Percentiles rank a stretch among this genome's conserved stretches.
These are phyloP conservation scores for Beauveria australis DNA, from an alignment of 2,329 filamentous ascomycete genomes.

Conservation along the genomic window DNA sequence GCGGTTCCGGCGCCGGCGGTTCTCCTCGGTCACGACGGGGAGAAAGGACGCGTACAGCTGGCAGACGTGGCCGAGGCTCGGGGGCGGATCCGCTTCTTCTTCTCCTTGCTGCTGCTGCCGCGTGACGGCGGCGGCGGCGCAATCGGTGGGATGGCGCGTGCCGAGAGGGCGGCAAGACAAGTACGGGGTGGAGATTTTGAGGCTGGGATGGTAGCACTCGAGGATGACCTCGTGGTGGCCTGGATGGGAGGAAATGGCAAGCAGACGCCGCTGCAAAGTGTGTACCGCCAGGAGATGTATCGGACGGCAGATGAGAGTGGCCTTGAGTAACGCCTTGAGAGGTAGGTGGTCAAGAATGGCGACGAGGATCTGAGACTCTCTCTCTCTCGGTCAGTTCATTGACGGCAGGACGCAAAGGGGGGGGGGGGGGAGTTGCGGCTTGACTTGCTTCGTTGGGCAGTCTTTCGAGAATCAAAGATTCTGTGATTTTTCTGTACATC, in stretches of 20 bases:
- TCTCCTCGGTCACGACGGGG: conserved; percentile 51
- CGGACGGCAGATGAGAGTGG: background rate
- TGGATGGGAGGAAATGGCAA: conserved; percentile 41
- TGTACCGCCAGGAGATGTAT: background rate
- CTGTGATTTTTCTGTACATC: background rate
- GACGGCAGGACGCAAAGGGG: background rate
- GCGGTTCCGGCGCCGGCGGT: conserved; percentile 28
- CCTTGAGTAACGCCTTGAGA: background rate
- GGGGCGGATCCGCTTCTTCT: too few relatives aligned
- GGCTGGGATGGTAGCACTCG: conserved; percentile 69
- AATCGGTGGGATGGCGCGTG: conserved; percentile 30
- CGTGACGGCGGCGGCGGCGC: background rate
- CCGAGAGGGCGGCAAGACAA: conserved; percentile 58
- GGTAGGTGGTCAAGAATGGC: background rate
- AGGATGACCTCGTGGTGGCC: conserved; percentile 59
- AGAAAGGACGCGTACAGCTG: conserved; percentile 63
- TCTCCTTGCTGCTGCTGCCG: background rate
- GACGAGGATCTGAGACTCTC: background rate
- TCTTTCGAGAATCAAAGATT: background rate
- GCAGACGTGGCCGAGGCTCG: conserved; percentile 33
- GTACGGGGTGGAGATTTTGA: conserved; percentile 59
- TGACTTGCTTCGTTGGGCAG: conserved; percentile 5
- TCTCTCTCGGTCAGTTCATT: background rate
- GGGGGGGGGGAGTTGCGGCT: background rate
- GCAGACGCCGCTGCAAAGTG: background rate